A percentile compares a stretch with the other conserved stretches of the same genome.
Evolutionary conservation across 2,329 filamentous ascomycete species (phyloP).

Genomic region (Alternaria conjuncta): DNA sequence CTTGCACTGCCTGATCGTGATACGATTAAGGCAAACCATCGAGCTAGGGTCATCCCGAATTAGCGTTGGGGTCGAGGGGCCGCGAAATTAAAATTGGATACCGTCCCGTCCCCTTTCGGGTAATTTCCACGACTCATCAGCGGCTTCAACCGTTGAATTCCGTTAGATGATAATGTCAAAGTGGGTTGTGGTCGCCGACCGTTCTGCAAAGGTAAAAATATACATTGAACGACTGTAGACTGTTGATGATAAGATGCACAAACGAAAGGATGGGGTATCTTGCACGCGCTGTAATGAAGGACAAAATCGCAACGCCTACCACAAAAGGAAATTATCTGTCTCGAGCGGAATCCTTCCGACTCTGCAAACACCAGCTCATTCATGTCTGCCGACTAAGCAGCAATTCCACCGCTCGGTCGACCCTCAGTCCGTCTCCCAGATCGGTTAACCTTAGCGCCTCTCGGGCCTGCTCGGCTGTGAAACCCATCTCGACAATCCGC

Average conservation of each 20-base stretch:
- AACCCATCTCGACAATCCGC: slow-evolving; percentile 66
- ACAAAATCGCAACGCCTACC: background rate
- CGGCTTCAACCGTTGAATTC: background rate
- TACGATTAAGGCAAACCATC: background rate
- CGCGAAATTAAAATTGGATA: background rate
- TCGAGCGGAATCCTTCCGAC: background rate
- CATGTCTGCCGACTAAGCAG: slow-evolving; percentile 46
- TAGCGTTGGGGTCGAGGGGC: background rate
- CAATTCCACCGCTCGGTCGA: slow-evolving; percentile 63
- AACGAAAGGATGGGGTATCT: slow-evolving; percentile 6
- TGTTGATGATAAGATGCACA: background rate
- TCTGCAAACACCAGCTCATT: background rate
- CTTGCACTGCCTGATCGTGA: background rate
- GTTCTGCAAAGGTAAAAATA: background rate
- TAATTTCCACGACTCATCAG: background rate
- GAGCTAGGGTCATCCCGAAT: background rate
- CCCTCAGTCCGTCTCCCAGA: slow-evolving; percentile 63
- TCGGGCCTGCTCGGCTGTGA: slow-evolving; percentile 61
- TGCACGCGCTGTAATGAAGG: background rate
- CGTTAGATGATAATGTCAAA: background rate
- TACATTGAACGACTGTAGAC: background rate
- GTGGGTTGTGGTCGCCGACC: background rate
- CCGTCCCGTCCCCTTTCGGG: background rate
- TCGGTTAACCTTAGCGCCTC: slow-evolving; percentile 66
- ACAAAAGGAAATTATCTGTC: background rate